Percentiles rank a stretch among this genome's conserved stretches.
Conservation (phyloP, 345 rosid species). For the Salix koriyanagi region DNA sequence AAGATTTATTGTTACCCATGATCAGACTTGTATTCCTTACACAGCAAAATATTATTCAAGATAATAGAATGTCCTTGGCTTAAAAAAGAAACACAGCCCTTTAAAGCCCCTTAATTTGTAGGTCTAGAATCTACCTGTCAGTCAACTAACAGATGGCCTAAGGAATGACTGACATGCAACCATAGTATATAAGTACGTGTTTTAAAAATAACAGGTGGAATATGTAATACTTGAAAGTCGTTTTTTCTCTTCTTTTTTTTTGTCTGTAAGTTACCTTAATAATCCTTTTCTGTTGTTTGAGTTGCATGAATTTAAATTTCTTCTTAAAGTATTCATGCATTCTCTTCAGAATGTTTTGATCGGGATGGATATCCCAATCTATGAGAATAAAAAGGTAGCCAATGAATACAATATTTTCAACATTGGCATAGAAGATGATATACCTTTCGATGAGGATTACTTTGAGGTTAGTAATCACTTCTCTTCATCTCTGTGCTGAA, state of each 20-base stretch:
- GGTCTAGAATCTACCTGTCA: not conserved
- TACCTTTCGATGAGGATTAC: constrained; percentile 57
- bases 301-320: not conserved
- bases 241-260: not conserved
- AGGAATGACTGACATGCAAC: not conserved
- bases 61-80: not conserved
- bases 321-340: constrained; percentile 2
- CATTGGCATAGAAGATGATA: constrained; percentile 38
- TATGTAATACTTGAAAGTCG: not conserved
- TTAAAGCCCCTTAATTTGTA: not conserved
- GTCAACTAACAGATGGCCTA: not conserved
- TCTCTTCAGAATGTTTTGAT: constrained; percentile 66
- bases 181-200: not conserved
- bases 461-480: constrained; percentile 58
- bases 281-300: not conserved
- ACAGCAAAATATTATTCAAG: not conserved
- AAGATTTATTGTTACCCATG: not conserved
- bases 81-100: not conserved
- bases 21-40: not conserved
- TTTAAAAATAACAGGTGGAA: not conserved
- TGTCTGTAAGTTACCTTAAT: not conserved
- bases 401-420: constrained; percentile 50
- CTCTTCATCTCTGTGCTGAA: constrained; percentile 11
- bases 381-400: constrained; percentile 45
- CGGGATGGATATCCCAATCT: constrained; percentile 70